A percentile compares a stretch with the other conserved stretches of the same genome.
Evolutionary conservation across 306 rosid species (phyloP).

Genomic region (Hippophae gyantsensis): DNA sequence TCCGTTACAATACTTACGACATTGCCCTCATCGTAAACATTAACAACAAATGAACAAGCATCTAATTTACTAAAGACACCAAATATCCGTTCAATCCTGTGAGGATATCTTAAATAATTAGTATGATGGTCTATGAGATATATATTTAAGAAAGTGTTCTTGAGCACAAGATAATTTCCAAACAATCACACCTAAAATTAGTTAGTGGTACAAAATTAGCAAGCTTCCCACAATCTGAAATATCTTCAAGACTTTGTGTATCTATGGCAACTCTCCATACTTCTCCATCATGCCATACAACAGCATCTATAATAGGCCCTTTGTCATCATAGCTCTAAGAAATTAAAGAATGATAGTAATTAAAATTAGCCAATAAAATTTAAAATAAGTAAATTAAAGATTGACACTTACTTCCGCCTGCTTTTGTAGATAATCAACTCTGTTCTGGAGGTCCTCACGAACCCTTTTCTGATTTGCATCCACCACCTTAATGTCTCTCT

Average conservation of each 20-base stretch:
- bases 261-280: slow-evolving; percentile 94
- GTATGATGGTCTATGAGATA: slow-evolving; percentile 14
- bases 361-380: slow-evolving; percentile 11
- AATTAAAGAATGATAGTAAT: slow-evolving; percentile 21
- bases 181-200: slow-evolving; percentile 60
- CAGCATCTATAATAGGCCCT: slow-evolving; percentile 87
- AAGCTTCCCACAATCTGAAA: slow-evolving; percentile 64
- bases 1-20: slow-evolving; percentile 84
- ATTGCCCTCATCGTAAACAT: slow-evolving; percentile 80
- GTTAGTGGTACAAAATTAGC: slow-evolving; percentile 74
- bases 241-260: slow-evolving; percentile 78
- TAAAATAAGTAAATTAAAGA: slow-evolving; percentile 4
- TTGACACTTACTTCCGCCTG: slow-evolving; percentile 73
- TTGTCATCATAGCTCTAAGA: slow-evolving; percentile 73
- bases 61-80: slow-evolving; percentile 92
- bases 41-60: slow-evolving; percentile 81
- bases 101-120: slow-evolving; percentile 13
- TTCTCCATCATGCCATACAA: slow-evolving; percentile 97
- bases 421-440: slow-evolving; percentile 62
- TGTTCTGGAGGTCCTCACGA: slow-evolving; percentile 75
- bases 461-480: slow-evolving; percentile 52
- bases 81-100: slow-evolving; percentile 70
- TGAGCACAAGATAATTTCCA: slow-evolving; percentile 10
- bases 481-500: slow-evolving; percentile 58
- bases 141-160: slow-evolving; percentile 6